phyloP scores from a whole-genome alignment of 2,329 filamentous ascomycete genomes.

The Colletotrichum salicis region DNA sequence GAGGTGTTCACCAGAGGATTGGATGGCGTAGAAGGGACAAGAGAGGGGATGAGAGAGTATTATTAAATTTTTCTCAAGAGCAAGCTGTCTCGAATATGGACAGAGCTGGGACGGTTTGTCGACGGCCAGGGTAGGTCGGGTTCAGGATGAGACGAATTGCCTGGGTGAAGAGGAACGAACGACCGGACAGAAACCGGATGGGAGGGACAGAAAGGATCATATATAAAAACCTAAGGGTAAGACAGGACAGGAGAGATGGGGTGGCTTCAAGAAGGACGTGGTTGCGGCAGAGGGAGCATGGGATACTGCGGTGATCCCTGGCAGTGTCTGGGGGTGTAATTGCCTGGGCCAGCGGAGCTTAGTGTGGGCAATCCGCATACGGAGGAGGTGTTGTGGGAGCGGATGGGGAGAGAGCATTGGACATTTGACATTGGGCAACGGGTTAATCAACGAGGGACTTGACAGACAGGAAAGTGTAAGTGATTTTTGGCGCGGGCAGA shows the following conservation, averaged over 20 bases:
- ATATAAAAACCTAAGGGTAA: slow-evolving; percentile 28
- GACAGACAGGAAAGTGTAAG: slow-evolving; percentile 31
- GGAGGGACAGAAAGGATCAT: slow-evolving; percentile 28
- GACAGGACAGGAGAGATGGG: not conserved
- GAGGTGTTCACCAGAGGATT: slow-evolving; percentile 25
- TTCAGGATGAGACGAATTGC: slow-evolving; percentile 30
- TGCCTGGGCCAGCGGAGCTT: slow-evolving; percentile 28
- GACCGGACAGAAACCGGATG: not conserved
- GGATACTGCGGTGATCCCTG: slow-evolving; percentile 33
- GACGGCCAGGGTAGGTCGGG: slow-evolving; percentile 34
- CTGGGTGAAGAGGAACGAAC: slow-evolving; percentile 4
- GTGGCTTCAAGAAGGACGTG: slow-evolving; percentile 11
- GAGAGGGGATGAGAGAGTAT: slow-evolving; percentile 12
- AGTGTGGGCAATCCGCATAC: slow-evolving; percentile 35
- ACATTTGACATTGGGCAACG: slow-evolving; percentile 5
- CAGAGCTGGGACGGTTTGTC: slow-evolving; percentile 16
- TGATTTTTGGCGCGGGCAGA: slow-evolving; percentile 19
- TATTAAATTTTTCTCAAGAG: slow-evolving; percentile 18
- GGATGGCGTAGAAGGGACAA: slow-evolving; percentile 6
- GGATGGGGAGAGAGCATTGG: slow-evolving; percentile 1
- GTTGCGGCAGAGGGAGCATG: slow-evolving; percentile 27
- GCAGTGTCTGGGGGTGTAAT: slow-evolving; percentile 6
- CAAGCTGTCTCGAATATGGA: slow-evolving; percentile 27
- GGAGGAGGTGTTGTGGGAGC: slow-evolving; percentile 30
- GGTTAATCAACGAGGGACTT: slow-evolving; percentile 32